Percentiles rank a stretch among this genome's conserved stretches.
Conservation (phyloP, 2,329 filamentous ascomycete genomes). For the Davidsoniella eucalypti region DNA sequence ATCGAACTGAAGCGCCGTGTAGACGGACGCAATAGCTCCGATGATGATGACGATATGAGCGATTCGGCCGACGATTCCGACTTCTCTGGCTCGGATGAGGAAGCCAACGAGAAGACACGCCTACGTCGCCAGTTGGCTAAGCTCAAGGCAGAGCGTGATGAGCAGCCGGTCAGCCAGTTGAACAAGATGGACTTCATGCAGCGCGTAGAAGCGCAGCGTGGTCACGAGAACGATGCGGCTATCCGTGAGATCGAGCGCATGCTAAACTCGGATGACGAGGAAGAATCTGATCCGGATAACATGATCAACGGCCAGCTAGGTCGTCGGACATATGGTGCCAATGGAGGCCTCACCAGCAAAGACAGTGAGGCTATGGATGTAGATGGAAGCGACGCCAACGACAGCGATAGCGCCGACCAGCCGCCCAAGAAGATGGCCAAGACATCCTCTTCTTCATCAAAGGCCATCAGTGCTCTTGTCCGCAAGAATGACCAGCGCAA, state of each 20-base stretch:
- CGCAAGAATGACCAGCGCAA: conserved; percentile 8
- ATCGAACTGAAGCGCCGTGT: conserved; percentile 69
- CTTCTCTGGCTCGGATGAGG: conserved; percentile 20
- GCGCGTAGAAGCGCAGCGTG: conserved; percentile 63
- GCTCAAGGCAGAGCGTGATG: conserved; percentile 28
- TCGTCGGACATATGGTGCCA: conserved; percentile 41
- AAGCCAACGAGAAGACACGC: conserved; percentile 28
- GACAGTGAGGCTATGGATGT: conserved; percentile 3
- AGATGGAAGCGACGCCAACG: conserved; percentile 17
- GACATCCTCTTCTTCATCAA: conserved; percentile 1
- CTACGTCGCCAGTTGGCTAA: conserved; percentile 31
- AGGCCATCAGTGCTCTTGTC: conserved; percentile 6
- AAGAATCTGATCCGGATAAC: conserved; percentile 36
- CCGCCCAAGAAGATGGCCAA: conserved; percentile 14
- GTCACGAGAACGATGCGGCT: conserved; percentile 65
- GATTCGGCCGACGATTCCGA: conserved; percentile 43
- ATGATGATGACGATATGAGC: conserved; percentile 35
- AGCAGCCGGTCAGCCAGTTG: conserved; percentile 47
- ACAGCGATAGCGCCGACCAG: conserved; percentile 16
- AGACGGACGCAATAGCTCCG: conserved; percentile 40
- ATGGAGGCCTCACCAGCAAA: conserved; percentile 16
- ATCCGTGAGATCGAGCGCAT: conserved; percentile 53
- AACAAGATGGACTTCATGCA: conserved; percentile 90
- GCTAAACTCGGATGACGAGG: conserved; percentile 45
- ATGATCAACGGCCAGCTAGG: conserved; percentile 32